Evolutionary conservation across 768 basidiomycete species (phyloP).

Genomic region (Lentinula boryana): DNA sequence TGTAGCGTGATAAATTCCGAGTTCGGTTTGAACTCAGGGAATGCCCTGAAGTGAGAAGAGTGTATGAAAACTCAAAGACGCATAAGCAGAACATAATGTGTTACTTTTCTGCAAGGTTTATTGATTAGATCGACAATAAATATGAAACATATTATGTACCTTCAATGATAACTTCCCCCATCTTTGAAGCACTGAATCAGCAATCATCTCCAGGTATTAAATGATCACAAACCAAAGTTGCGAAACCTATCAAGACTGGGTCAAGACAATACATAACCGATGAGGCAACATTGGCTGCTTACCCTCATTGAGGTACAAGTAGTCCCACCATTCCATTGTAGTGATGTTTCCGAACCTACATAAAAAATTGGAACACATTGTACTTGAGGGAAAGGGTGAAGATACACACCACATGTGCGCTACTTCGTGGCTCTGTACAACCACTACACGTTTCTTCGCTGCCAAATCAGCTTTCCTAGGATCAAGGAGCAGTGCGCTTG

Average conservation of each 20-base stretch:
- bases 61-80: neutral
- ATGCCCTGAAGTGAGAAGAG: slow-evolving; percentile 24
- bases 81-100: neutral
- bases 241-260: slow-evolving; percentile 10
- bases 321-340: slow-evolving; percentile 61
- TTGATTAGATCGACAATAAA: neutral
- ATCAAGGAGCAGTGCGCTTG: slow-evolving; percentile 59
- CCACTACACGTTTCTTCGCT: slow-evolving; percentile 54
- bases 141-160: slow-evolving; percentile 27
- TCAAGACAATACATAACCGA: neutral
- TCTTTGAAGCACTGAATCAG: slow-evolving; percentile 21
- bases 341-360: slow-evolving; percentile 64
- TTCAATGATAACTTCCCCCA: slow-evolving; percentile 62
- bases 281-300: slow-evolving; percentile 7
- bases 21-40: slow-evolving; percentile 61
- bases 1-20: slow-evolving; percentile 53
- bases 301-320: slow-evolving; percentile 53
- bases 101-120: slow-evolving; percentile 9
- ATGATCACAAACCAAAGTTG: slow-evolving; percentile 11
- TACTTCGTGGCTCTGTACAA: slow-evolving; percentile 58
- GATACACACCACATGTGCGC: slow-evolving; percentile 44
- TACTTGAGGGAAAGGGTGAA: neutral
- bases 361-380: neutral
- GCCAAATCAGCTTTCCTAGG: slow-evolving; percentile 47
- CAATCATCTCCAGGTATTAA: neutral